Conservation (phyloP, 2,329 filamentous ascomycete genomes). For the Sporothrix schenckii region DNA sequence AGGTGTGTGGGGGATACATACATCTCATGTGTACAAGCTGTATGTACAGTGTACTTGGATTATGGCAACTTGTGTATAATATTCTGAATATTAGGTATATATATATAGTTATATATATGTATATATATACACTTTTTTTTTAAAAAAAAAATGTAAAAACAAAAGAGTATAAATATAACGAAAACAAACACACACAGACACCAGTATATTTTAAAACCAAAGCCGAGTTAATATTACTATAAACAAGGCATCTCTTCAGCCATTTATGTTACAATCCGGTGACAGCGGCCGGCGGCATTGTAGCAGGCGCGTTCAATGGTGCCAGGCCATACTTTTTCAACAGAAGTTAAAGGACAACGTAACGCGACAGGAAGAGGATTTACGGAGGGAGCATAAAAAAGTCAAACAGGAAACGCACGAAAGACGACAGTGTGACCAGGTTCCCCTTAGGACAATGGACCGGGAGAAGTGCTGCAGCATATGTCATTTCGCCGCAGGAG, state of each 20-base stretch:
- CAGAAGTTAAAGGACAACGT: slow-evolving; percentile 3
- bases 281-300: slow-evolving; percentile 22
- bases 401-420: no score
- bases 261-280: neutral
- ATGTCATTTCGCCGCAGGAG: neutral
- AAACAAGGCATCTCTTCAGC: neutral
- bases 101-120: no score
- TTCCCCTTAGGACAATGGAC: slow-evolving; percentile 6
- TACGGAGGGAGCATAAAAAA: neutral
- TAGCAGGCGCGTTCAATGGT: neutral
- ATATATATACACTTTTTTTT: no score
- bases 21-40: no score
- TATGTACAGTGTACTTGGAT: no score
- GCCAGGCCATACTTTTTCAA: neutral
- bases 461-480: neutral
- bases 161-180: neutral
- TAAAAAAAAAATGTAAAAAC: no score
- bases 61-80: no score
- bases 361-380: neutral
- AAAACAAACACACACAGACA: neutral
- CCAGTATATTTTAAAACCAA: neutral
- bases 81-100: no score
- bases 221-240: no score
- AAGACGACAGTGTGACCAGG: neutral
- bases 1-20: no score